A percentile compares a stretch with the other conserved stretches of the same genome.
phyloP scores from a whole-genome alignment of 108 stramenopile genomes.

The Parietichytrium sp. region DNA sequence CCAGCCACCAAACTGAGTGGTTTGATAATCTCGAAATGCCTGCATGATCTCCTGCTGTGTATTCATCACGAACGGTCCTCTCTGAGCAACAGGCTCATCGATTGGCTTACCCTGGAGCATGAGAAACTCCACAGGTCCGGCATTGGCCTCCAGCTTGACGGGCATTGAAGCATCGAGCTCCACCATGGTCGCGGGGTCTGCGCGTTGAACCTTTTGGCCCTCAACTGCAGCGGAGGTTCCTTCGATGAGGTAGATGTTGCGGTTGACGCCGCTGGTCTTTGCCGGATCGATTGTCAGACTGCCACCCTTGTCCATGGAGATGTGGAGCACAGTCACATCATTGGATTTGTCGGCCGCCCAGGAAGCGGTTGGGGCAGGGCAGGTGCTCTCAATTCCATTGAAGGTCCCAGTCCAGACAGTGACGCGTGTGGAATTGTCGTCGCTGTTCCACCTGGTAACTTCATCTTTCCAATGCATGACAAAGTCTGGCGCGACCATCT shows the following conservation, averaged over 20 bases:
- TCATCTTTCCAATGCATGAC: conserved; percentile 67
- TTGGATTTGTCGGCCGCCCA: conserved; percentile 71
- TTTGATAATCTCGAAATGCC: conserved; percentile 75
- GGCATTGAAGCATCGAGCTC: neutral
- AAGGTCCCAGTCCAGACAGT: neutral
- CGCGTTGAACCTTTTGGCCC: neutral
- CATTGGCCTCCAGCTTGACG: neutral
- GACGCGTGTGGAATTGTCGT: conserved; percentile 39
- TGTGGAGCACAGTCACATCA: conserved; percentile 67
- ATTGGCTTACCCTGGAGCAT: conserved; percentile 48
- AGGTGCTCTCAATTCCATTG: conserved; percentile 18
- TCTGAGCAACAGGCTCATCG: conserved; percentile 75
- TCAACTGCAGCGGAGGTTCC: conserved; percentile 43
- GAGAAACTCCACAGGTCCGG: conserved; percentile 21
- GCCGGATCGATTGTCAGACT: conserved; percentile 46
- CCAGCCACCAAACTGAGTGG: conserved; percentile 65
- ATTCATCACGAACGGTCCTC: conserved; percentile 93
- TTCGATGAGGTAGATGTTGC: conserved; percentile 67
- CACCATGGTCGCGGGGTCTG: neutral
- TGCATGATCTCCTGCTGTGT: conserved; percentile 74
- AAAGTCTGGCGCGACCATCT: conserved; percentile 80
- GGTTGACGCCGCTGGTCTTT: conserved; percentile 55
- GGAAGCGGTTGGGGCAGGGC: conserved; percentile 65
- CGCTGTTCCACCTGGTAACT: conserved; percentile 66
- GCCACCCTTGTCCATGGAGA: conserved; percentile 62